These are phyloP conservation scores for Neurospora sp. DNA, from an alignment of 495 filamentous ascomycete genomes.

Conservation along the genomic window DNA sequence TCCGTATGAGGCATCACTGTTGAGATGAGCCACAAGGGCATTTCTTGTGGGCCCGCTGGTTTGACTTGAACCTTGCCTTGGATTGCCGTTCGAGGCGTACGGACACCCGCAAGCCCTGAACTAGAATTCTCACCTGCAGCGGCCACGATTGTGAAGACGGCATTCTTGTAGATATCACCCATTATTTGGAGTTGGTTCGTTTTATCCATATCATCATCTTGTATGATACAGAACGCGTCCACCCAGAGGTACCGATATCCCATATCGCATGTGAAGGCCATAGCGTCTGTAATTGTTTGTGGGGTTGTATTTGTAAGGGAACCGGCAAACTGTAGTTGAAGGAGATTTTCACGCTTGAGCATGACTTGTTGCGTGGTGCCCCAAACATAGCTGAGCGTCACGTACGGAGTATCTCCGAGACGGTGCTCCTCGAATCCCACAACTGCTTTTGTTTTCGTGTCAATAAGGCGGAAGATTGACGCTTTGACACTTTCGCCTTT, in stretches of 20 bases:
- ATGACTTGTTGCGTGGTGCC: conserved; percentile 3
- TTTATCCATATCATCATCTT: conserved; percentile 19
- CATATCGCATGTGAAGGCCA: conserved; percentile 9
- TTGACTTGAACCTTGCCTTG: not conserved
- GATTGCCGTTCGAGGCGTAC: not conserved
- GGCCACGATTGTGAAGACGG: conserved; percentile 25
- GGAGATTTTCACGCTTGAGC: not conserved
- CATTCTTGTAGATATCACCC: conserved; percentile 23
- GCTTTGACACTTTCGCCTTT: too few relatives aligned
- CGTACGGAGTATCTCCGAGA: not conserved
- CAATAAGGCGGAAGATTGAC: not conserved
- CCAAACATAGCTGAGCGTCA: conserved; percentile 19
- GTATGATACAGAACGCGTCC: conserved; percentile 26
- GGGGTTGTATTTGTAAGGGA: conserved; percentile 1
- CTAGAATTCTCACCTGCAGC: conserved; percentile 3
- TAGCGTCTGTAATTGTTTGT: conserved; percentile 18
- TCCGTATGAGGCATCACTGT: not conserved
- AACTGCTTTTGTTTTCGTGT: not conserved
- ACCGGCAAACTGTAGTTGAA: not conserved
- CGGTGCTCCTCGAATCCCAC: not conserved
- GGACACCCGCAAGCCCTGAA: not conserved
- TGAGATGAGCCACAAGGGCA: not conserved
- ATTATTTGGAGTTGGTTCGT: conserved; percentile 20
- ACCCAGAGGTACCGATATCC: conserved; percentile 23
- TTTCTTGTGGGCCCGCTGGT: accelerated